Conservation (phyloP, 2,329 filamentous ascomycete species). For the Ophiostoma pallidulum region DNA sequence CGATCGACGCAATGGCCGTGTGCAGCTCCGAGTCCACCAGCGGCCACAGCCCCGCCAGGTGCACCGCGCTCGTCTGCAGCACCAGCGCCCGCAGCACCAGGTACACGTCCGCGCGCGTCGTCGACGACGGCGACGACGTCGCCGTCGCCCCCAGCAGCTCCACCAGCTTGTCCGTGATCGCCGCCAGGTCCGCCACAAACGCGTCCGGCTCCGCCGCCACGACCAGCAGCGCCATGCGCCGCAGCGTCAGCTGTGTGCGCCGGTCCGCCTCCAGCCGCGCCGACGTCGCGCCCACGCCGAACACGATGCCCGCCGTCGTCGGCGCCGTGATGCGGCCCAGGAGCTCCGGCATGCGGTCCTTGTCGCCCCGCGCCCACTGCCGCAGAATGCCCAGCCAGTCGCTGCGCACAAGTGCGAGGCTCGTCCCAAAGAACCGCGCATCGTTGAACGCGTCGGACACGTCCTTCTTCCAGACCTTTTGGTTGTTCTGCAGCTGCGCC, state of each 20-base stretch:
- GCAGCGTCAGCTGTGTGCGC: conserved; percentile 81
- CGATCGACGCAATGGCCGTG: conserved; percentile 64
- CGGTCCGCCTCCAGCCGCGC: conserved; percentile 91
- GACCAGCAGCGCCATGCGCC: conserved; percentile 69
- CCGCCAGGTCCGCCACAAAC: conserved; percentile 65
- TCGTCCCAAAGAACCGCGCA: conserved; percentile 68
- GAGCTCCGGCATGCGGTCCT: conserved; percentile 77
- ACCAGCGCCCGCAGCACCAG: conserved; percentile 76
- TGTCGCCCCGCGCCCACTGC: conserved; percentile 79
- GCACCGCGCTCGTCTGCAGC: conserved; percentile 67
- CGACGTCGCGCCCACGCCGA: conserved; percentile 92
- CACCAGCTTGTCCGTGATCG: conserved; percentile 71
- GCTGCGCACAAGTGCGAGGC: conserved; percentile 53
- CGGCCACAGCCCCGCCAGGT: conserved; percentile 82
- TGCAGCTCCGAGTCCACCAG: conserved; percentile 80
- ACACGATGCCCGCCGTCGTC: conserved; percentile 90
- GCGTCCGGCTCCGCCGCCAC: conserved; percentile 68
- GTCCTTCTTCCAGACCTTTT: conserved; percentile 91
- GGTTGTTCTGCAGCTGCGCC: conserved; percentile 64
- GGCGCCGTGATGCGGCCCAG: conserved; percentile 73
- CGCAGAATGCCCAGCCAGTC: conserved; percentile 71
- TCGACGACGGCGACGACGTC: conserved; percentile 84
- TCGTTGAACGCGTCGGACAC: conserved; percentile 89
- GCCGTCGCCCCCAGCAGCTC: conserved; percentile 77
- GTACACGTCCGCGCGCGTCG: conserved; percentile 80